Conservation (phyloP, 768 basidiomycete genomes). For the Imleria badia region DNA sequence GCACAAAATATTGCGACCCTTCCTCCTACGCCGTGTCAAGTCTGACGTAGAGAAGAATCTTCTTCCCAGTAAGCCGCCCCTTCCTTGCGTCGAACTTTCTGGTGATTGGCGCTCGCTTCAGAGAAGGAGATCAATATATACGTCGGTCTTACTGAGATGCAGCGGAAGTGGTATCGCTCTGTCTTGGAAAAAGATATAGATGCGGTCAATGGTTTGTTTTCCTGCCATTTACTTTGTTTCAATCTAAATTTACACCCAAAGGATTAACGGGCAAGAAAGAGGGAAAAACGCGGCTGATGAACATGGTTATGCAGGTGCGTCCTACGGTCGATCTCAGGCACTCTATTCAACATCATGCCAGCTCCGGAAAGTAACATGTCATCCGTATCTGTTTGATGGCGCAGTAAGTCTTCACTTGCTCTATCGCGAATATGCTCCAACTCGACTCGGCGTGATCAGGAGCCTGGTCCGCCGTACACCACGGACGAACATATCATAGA, state of each 20-base stretch:
- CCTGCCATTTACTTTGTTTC: not conserved
- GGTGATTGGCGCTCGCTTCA: conserved; percentile 27
- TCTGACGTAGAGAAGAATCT: conserved; percentile 95
- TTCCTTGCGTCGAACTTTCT: not conserved
- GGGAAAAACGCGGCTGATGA: conserved; percentile 95
- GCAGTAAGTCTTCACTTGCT: conserved; percentile 50
- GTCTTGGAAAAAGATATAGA: conserved; percentile 98
- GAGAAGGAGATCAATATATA: conserved; percentile 99
- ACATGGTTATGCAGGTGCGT: conserved; percentile 97
- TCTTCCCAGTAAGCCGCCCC: conserved; percentile 66
- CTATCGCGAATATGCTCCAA: not conserved
- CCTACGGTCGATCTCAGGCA: not conserved
- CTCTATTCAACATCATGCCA: conserved; percentile 4
- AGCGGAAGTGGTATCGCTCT: conserved; percentile 95
- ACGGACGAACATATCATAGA: conserved; percentile 96
- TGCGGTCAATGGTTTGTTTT: conserved; percentile 82
- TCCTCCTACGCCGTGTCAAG: conserved; percentile 92
- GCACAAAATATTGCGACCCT: conserved; percentile 95
- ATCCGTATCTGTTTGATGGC: conserved; percentile 91
- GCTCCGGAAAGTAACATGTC: conserved; percentile 86
- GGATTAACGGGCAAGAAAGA: conserved; percentile 96
- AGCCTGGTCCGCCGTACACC: conserved; percentile 97
- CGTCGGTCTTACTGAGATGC: conserved; percentile 95
- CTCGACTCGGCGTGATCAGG: conserved; percentile 41
- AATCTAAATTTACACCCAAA: conserved; percentile 24